These are phyloP conservation scores for Wickerhamomyces ciferrii DNA, from an alignment of 805 yeast genomes.

Conservation along the genomic window DNA sequence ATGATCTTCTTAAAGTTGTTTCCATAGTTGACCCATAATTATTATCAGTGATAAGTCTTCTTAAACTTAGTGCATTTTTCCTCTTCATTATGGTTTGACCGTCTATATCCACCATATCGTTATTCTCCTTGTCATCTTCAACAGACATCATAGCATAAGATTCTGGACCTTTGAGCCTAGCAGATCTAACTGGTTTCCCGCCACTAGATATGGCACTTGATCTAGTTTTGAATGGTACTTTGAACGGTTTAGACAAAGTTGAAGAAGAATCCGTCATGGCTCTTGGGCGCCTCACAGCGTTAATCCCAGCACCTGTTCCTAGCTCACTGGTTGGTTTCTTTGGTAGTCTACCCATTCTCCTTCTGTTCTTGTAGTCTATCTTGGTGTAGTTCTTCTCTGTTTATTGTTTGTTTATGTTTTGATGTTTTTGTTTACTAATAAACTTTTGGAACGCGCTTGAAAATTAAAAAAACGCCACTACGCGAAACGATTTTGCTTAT, in stretches of 20 bases:
- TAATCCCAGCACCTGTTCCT: constrained; percentile 69
- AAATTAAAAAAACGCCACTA: background rate
- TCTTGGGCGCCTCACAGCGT: constrained; percentile 49
- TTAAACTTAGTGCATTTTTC: constrained; percentile 58
- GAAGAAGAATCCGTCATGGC: constrained; percentile 45
- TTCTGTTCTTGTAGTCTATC: too few species aligned
- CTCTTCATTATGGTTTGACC: constrained; percentile 27
- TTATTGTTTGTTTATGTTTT: background rate
- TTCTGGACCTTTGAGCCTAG: constrained; percentile 30
- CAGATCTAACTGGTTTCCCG: constrained; percentile 21
- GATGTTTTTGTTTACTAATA: background rate
- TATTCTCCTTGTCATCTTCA: constrained; percentile 27
- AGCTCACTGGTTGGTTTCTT: constrained; percentile 40
- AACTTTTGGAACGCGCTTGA: background rate
- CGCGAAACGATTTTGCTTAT: too few species aligned
- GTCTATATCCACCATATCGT: constrained; percentile 24
- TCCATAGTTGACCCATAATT: constrained; percentile 29
- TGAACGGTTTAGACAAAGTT: constrained; percentile 62
- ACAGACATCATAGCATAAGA: constrained; percentile 36
- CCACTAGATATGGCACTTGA: constrained; percentile 16
- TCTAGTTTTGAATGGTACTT: constrained; percentile 46
- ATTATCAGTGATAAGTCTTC: constrained; percentile 40
- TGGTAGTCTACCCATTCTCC: constrained; percentile 32
- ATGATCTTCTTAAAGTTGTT: constrained; percentile 38
- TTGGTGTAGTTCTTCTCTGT: too few species aligned